Evolutionary conservation across 2,329 filamentous ascomycete genomes (phyloP), one percentile per base, ranked within the genome.

Genomic region (Alternaria ethzedia): DNA sequence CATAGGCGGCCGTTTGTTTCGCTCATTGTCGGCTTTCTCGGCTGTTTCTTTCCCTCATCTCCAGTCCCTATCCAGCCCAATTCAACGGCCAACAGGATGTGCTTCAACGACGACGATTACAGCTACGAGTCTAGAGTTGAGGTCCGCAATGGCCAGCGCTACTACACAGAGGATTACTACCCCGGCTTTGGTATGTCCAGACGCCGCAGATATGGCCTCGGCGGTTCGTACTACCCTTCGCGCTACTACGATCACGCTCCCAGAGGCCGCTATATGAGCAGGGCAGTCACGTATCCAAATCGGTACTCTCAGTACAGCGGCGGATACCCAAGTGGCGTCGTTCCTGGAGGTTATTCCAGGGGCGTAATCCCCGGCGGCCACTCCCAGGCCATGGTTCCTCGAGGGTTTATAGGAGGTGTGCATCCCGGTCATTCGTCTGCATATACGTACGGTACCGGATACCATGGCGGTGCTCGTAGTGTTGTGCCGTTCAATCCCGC

Each of bases 141-240:
- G 52, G 43, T 70, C 12, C 45, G 62, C 15, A 72, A 70, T 25
- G 65, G 64, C 25, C 59, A 59, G 5, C 61, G 59, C 10, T 61
- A 67, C 44, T 59, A 63, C 8, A 65, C 68, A 11, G 54, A 65
- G 47, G 55, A 45, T 15, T 57, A 55, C 21, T 51, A 23, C 55
- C 57, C 70, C 13, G 58, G 64, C 46, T 45, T 61, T 50, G 64
- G 64, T 58, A 68, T 68, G 62, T 51, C 66, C 44, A 66, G 66
- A 60, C 74, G 66, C 20, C 70, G 70, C 30, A 67, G 63, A 21
- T 64, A 69, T 50, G 75, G 69, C 11, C 36, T 69, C 9, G 66
- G 70, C 21, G 67, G 68, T 30, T 57, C 70, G 5, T 77, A 77
- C 66, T 77, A 76, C 54, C 75, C 75, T 15, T 59, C 69, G 5